Evolutionary conservation across 176 grass and related monocot genomes (phyloP).

Genomic region (Aegilops umbellulata): DNA sequence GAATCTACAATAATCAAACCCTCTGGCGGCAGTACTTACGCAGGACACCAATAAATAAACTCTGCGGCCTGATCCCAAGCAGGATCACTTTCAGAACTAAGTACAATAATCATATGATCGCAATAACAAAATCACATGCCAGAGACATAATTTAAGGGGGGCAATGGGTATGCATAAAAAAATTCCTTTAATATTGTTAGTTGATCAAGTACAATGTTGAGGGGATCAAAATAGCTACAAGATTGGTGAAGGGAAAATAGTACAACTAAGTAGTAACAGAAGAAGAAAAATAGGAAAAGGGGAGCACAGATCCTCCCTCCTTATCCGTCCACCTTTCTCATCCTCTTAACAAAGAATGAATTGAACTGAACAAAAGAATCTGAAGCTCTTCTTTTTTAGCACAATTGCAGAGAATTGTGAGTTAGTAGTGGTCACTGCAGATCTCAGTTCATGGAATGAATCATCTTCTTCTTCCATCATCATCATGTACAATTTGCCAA

Average conservation of each 20-base stretch:
- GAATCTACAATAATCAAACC: conserved; percentile 46
- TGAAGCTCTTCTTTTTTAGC: conserved; percentile 47
- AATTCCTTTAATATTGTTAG: conserved; percentile 42
- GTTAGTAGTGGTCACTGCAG: conserved; percentile 58
- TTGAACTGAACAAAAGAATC: conserved; percentile 62
- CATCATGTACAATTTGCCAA: conserved; percentile 68
- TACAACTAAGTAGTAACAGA: conserved; percentile 32
- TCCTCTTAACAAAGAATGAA: conserved; percentile 59
- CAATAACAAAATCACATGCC: conserved; percentile 20
- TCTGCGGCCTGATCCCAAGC: conserved; percentile 33
- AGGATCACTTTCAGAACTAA: conserved; percentile 13
- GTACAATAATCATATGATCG: neutral
- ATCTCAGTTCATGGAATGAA: conserved; percentile 60
- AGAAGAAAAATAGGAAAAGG: neutral
- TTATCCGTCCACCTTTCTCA: conserved; percentile 41
- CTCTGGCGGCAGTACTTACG: conserved; percentile 11
- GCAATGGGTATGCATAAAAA: neutral
- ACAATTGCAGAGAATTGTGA: conserved; percentile 48
- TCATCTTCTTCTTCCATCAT: conserved; percentile 45
- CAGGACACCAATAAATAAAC: conserved; percentile 36
- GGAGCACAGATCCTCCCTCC: conserved; percentile 47
- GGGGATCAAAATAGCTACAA: conserved; percentile 43
- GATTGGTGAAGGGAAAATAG: conserved; percentile 38
- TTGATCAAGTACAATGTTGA: conserved; percentile 49
- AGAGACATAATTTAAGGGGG: conserved; percentile 8